Evolutionary conservation across 148 eudicot genomes (phyloP).

Genomic region (Polygonum maritimum): DNA sequence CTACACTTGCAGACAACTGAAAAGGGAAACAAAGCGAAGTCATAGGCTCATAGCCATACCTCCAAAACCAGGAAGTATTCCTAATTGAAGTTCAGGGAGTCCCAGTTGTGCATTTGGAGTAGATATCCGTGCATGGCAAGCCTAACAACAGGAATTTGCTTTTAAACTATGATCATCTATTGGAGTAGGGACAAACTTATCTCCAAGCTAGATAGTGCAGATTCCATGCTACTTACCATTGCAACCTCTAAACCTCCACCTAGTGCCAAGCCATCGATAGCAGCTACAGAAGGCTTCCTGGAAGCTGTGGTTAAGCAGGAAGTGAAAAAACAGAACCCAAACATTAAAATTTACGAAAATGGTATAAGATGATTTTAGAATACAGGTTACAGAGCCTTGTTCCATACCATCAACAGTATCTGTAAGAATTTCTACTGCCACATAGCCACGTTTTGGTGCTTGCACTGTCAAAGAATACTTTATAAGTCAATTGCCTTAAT

Average conservation of each 20-base stretch:
- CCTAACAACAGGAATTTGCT: constrained; percentile 25
- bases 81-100: constrained; percentile 94
- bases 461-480: constrained; percentile 31
- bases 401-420: constrained; percentile 72
- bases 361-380: not conserved
- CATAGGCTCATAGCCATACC: constrained; percentile 31
- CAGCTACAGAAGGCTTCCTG: constrained; percentile 87
- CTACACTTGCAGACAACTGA: not conserved
- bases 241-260: constrained; percentile 98
- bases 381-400: constrained; percentile 3
- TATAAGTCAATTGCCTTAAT: not conserved
- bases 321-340: not conserved
- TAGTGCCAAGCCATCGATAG: constrained; percentile 88
- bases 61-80: constrained; percentile 94
- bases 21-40: not conserved
- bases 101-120: constrained; percentile 88
- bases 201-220: no score
- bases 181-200: not conserved
- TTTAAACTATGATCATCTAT: not conserved
- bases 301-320: constrained; percentile 41
- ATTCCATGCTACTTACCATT: constrained; percentile 48
- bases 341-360: not conserved
- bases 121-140: constrained; percentile 90
- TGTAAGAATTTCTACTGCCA: constrained; percentile 73
- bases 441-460: constrained; percentile 62